Evolutionary conservation across 2,329 filamentous ascomycete genomes (phyloP), one percentile per base, ranked within the genome.

Genomic region (Pseudovirgaria hyperparasitica): DNA sequence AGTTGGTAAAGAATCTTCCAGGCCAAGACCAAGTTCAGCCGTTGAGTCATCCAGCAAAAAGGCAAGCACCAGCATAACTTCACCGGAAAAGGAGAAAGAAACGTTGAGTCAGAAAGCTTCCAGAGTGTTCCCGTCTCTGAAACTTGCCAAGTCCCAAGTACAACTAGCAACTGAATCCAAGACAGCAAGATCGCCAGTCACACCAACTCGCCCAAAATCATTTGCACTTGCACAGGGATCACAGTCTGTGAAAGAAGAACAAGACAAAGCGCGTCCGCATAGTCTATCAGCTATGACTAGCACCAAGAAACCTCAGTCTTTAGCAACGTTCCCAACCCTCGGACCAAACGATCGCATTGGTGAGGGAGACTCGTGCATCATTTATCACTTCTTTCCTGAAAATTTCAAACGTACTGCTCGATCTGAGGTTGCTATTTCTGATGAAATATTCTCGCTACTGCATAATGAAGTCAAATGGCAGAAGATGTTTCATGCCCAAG

Each of bases 401-500:
- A 34, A 41, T 3, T 23, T 41, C 4, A 22, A 26, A 9, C 45
- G 54, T 24, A 40, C 45, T 3, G 37, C 40, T 10, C 36, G 46
- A 14, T 36, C 36, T 3, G 42, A 41, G 2, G 45, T 54, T 1
- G 45, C 58, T 5, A 43, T 79, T 1, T 62, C 63, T 4, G 56
- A 69, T 1, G 60, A 64, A 10, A 66, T 78, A 5, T 94, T 93
- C 48, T 64, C 75, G 12, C 66, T 65, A 20, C 60, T 93, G 10
- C 72, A 72, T 27, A 57, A 68, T 9, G 86, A 96, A 49, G 74
- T 94, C 1, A 61, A 67, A 38, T 98, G 87, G 85, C 77, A 87
- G 46, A 78, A 71, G 37, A 96, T 98, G 90, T 77, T 76, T 22
- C 90, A 96, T 41, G 78, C 87, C 38, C 82, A 82, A 18, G 86